Conservation (phyloP, 108 stramenopile species). For the Cyclotella kingstonii region DNA sequence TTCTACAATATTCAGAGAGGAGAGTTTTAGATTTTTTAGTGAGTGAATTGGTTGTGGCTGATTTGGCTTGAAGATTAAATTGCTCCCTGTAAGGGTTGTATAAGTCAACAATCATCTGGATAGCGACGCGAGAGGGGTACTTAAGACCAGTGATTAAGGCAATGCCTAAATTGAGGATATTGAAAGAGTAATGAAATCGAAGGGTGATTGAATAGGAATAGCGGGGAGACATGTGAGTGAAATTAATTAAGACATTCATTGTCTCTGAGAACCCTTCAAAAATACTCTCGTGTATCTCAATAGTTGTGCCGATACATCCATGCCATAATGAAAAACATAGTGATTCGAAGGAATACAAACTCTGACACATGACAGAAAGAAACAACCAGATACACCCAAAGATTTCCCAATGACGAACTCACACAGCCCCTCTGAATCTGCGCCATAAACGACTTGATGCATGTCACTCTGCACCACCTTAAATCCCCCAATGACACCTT, state of each 20-base stretch:
- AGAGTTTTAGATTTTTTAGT: constrained; percentile 76
- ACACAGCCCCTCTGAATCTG: constrained; percentile 84
- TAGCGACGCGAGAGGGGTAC: constrained; percentile 84
- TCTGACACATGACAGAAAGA: no score
- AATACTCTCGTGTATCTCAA: no score
- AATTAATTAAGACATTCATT: no score
- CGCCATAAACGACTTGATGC: constrained; percentile 87
- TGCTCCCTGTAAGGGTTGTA: constrained; percentile 67
- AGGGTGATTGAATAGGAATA: no score
- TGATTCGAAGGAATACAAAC: no score
- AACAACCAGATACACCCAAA: no score
- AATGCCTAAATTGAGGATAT: constrained; percentile 51
- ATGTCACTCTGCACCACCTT: constrained; percentile 86
- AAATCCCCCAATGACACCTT: constrained; percentile 77
- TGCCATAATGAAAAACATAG: no score
- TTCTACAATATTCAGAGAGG: constrained; percentile 57
- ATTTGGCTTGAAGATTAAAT: constrained; percentile 67
- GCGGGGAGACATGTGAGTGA: no score
- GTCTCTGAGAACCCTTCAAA: no score
- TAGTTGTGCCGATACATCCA: no score
- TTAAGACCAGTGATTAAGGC: constrained; percentile 80
- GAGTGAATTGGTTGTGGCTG: constrained; percentile 68
- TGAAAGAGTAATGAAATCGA: not conserved
- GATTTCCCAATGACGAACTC: constrained; percentile 49
- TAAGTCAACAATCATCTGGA: constrained; percentile 72